Base-by-base conservation (phyloP, 225 moss, liverwort and hornwort species). In the Polytrichum commune region DNA sequence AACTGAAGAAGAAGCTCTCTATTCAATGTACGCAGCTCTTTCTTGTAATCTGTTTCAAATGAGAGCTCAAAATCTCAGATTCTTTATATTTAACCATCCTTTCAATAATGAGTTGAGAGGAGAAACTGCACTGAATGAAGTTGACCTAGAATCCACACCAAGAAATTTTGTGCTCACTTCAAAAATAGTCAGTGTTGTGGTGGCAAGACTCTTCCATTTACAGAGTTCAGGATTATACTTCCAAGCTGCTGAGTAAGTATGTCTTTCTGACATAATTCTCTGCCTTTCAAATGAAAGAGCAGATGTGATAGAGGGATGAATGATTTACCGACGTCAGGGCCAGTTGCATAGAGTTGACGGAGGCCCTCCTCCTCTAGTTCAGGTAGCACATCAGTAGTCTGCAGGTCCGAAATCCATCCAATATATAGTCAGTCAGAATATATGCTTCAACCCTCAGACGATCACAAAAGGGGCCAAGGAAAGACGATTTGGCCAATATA, bases 321-420 rank as follows among this genome's bases (percentile, higher is more conserved):
- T 30, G 65, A 58, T 86, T 72, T 66, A 98, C 95, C 98, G 54
- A 98, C 90, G 65, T 91, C 91, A 55, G 95, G 80, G 78, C 93
- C 93, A 71, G 81, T 80, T 8, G 91, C 83, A 81, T 98, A 98
- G 4, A 98, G 85, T 53, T 98, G 98, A 56, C 91, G 89, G 33
- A 97, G 79, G 7, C 97, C 97, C 77, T 95, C 92, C 76, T 98
- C 98, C 76, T 98, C 98, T 80, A 95, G 68, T 69, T 88, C 90
- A 68, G 95, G 98, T 70, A 93, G 87, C 60, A 80, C 70, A 67
- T 98, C 95, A 71, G 91, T 90, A 25, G 95, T 98, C 98, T 98
- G 74, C 46, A 46, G 9, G 46, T 46, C 16, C 46, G 0, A 46
- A 38, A 9, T 38, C 38, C 38, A 19, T 53, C 7, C 23, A 55